Conservation (phyloP, 345 rosid species). For the Eucalyptus sideroxylon region DNA sequence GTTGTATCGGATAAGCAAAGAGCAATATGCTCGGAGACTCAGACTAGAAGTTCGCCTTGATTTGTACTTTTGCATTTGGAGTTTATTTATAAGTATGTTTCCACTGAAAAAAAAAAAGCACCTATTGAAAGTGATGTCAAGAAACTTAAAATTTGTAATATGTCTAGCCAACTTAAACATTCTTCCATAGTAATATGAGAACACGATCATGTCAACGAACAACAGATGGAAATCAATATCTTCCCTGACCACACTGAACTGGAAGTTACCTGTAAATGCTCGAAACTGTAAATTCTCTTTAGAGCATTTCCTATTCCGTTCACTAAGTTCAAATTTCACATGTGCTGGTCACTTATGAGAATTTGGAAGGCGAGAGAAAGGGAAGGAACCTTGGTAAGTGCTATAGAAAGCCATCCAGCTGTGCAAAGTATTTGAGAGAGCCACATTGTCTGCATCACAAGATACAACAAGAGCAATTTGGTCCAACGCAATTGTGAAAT, state of each 20-base stretch:
- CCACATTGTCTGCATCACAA: constrained; percentile 5
- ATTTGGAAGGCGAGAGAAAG: neutral
- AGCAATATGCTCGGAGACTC: neutral
- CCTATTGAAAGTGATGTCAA: neutral
- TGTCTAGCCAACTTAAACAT: neutral
- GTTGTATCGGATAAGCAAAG: neutral
- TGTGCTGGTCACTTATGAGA: neutral
- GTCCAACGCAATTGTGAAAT: neutral
- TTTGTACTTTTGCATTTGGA: neutral
- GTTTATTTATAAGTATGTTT: neutral
- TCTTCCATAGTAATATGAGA: neutral
- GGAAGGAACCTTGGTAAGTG: constrained; percentile 1
- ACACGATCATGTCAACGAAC: neutral
- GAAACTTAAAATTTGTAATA: neutral
- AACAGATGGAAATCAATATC: neutral
- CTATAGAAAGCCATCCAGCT: constrained; percentile 5
- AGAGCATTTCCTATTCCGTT: neutral
- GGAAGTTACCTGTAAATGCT: neutral
- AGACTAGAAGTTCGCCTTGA: neutral
- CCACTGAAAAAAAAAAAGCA: neutral
- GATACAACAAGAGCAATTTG: neutral
- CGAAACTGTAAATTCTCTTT: neutral
- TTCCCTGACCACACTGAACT: neutral
- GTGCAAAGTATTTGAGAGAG: neutral
- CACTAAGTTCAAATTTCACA: neutral